Percentiles rank a stretch among this genome's conserved stretches.
Conservation (phyloP, 106 monocot species). For the Ottelia alismoides region DNA sequence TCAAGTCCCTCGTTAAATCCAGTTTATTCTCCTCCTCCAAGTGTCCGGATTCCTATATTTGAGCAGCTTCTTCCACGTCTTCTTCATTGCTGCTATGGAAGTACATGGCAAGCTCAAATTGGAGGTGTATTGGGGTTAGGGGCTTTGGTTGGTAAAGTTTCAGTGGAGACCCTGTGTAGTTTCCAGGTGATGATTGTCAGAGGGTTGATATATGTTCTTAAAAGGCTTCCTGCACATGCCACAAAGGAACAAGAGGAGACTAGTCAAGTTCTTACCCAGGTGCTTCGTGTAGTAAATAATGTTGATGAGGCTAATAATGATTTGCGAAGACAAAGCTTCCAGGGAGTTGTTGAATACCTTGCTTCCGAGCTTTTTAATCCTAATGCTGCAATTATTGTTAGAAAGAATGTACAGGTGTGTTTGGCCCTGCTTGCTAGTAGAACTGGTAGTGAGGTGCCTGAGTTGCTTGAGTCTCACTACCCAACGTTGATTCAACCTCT, state of each 20-base stretch:
- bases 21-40: conserved; percentile 76
- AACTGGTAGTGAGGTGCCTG: conserved; percentile 95
- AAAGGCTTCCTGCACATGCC: conserved; percentile 84
- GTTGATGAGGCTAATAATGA: conserved; percentile 96
- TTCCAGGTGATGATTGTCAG: conserved; percentile 90
- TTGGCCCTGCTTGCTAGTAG: conserved; percentile 86
- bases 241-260: conserved; percentile 97
- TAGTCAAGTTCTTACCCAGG: conserved; percentile 88
- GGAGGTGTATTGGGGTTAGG: conserved; percentile 97
- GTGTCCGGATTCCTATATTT: conserved; percentile 79
- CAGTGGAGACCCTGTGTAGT: conserved; percentile 81
- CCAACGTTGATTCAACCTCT: conserved; percentile 87
- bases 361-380: conserved; percentile 90
- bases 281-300: conserved; percentile 92
- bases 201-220: conserved; percentile 84
- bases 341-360: conserved; percentile 94
- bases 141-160: conserved; percentile 89
- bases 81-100: conserved; percentile 95
- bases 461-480: conserved; percentile 85
- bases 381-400: conserved; percentile 81
- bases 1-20: conserved; percentile 94
- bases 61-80: conserved; percentile 93
- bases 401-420: conserved; percentile 88
- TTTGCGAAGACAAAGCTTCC: conserved; percentile 69
- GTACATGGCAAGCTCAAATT: conserved; percentile 96